Base-by-base conservation (phyloP, 768 basidiomycete species). In the Agaricus subrufescens region DNA sequence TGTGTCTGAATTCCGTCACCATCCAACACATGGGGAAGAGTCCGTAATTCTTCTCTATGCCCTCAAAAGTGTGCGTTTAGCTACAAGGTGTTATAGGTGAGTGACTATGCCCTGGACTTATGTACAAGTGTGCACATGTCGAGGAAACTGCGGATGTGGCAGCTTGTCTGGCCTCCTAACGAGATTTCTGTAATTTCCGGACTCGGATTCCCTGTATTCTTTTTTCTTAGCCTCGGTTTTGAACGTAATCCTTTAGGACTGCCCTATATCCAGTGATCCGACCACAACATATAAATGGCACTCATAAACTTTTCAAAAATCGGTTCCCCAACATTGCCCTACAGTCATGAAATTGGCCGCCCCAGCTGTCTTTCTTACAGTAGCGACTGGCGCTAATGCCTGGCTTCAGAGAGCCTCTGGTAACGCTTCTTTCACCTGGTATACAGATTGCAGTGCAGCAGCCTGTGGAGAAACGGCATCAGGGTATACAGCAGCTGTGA, bases 321-420 rank as follows among this genome's bases (percentile, higher is more conserved):
- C 19, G 19, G 19, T 19, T 19, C 19, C 19, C 19, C 14, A 46
- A 46, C 34, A 8, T 31, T 23, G 45, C 31, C 37, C 51, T 6
- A n/a, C 56, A 45, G 52, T 37, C n/a, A 66, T 62, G 63, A 64
- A 65, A 56, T 56, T 65, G 45, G 54, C 62, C 23, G 56, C 63
- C 25, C 50, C 58, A 19, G 37, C 65, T 8, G 46, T 61, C 39
- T 46, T 67, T 43, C 61, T 73, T 48, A 50, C 62, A 15, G 52
- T 38, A 30, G 38, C 65, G 15, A 45, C 61, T 30, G 58, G 59
- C 15, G 68, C 56, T 15, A 61, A 65, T 27, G 68, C 67, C 10
- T 85, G 82, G 58, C 58, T 84, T 30, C 83, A 85, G 66, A 73
- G 66, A 29, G 58, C 81, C 1, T 80, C 79, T n/a, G 82, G 82